phyloP scores from a whole-genome alignment of 192 early-diverging fungal genomes.

The Backusella westeae region DNA sequence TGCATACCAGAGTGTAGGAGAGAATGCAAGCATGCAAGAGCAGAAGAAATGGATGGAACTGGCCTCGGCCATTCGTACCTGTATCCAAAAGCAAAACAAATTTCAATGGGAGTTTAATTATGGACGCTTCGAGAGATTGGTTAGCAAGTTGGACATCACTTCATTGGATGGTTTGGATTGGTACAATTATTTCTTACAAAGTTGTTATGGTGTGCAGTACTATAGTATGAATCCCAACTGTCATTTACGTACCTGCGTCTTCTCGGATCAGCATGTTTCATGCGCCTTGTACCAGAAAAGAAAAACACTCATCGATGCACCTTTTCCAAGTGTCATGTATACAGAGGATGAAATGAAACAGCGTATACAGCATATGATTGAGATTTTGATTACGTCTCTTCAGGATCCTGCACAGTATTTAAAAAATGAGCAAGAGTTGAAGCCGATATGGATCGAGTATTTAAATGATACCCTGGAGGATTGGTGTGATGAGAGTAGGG shows the following conservation, averaged over 20 bases:
- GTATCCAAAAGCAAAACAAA: background rate
- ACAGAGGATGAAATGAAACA: constrained; percentile 19
- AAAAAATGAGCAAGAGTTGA: background rate
- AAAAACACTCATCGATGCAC: constrained; percentile 6
- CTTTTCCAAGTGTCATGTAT: constrained; percentile 16
- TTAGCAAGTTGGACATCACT: background rate
- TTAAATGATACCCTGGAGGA: constrained; percentile 15
- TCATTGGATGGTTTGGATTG: background rate
- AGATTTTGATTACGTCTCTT: background rate
- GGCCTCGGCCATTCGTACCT: background rate
- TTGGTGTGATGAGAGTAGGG: constrained; percentile 13
- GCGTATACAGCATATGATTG: constrained; percentile 15
- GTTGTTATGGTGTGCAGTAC: constrained; percentile 10
- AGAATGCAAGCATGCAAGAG: background rate
- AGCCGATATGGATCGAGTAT: constrained; percentile 15
- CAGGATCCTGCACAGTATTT: background rate
- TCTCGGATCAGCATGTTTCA: background rate
- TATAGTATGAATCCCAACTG: background rate
- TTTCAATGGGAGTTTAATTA: background rate
- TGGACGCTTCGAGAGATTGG: background rate
- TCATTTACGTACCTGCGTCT: constrained; percentile 4
- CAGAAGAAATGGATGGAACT: constrained; percentile 18
- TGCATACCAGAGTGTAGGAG: background rate
- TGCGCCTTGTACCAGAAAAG: constrained; percentile 6
- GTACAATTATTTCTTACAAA: constrained; percentile 14